Conservation (phyloP, 2,329 filamentous ascomycete species). For the Fusarium drepaniforme region DNA sequence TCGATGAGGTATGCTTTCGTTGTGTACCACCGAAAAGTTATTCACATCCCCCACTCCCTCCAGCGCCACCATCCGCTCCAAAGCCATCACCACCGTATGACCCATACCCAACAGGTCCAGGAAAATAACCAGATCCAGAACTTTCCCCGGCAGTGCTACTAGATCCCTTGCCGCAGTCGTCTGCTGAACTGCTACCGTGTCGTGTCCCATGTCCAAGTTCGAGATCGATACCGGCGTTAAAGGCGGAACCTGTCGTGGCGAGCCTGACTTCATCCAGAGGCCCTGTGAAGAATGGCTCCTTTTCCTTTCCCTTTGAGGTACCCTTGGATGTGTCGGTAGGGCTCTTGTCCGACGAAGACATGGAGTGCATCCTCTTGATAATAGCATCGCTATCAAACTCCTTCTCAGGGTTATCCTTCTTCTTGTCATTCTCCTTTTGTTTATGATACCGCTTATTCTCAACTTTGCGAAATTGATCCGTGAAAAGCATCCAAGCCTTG, state of each 20-base stretch:
- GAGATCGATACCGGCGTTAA: not conserved
- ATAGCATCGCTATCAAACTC: constrained; percentile 4
- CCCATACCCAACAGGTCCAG: not conserved
- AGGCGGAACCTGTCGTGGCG: not conserved
- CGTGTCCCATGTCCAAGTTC: not conserved
- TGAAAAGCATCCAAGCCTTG: constrained; percentile 8
- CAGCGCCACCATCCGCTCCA: not conserved
- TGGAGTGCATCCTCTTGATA: constrained; percentile 11
- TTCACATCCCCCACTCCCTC: not conserved
- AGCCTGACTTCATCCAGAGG: not conserved
- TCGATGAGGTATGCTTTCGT: not conserved
- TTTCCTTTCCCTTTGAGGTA: not conserved
- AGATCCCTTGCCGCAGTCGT: not conserved
- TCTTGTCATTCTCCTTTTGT: not conserved
- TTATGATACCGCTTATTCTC: constrained; percentile 9
- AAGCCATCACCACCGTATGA: not conserved
- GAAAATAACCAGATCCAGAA: not conserved
- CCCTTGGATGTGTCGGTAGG: not conserved
- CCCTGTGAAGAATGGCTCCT: not conserved
- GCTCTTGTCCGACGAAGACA: not conserved
- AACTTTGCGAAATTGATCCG: constrained; percentile 30
- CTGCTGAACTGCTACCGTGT: not conserved
- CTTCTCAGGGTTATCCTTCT: not conserved
- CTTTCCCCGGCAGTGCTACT: not conserved
- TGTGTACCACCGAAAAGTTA: not conserved